Base-by-base conservation (phyloP, 164 flowering plant species). In the Aristolochia contorta region DNA sequence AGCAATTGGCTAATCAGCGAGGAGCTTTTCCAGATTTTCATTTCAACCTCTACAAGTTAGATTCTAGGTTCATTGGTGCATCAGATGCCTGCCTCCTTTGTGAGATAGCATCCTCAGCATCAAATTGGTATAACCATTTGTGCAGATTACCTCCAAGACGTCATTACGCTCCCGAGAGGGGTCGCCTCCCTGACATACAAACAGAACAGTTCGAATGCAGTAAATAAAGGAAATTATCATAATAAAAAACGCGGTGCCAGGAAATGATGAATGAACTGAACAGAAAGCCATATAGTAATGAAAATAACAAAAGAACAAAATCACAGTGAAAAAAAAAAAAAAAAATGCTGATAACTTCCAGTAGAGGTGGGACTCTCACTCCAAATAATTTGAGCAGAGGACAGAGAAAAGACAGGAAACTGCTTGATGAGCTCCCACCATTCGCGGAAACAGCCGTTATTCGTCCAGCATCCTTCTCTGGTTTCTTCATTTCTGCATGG, bases 301-400 rank as follows among this genome's bases (percentile, higher is more conserved):
- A 54, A 22, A 10, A 54, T 3, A 54, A 18, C 12, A 18, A 23
- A 54, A 54, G 41, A 54, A 27, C 6, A 54, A 22, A 23, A 22
- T 54, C 27, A 56, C 6, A 56, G 37, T 47, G 22, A 21, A 10
- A 3, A 12, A n/a, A 14, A 12, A 16, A 54, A 4, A 22, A 55
- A 27, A 55, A 55, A 3, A 15, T 25, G 16, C 32, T 25, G 18
- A 56, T 25, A 24, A 15, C 15, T 24, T 25, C n/a, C 57, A 20
- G 16, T 55, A 55, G 33, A 30, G 21, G 12, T 15, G 20, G 18
- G n/a, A n/a, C n/a, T n/a, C 58, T 30, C 8, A 56, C 58, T 15
- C 41, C 68, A 67, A 83, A 76, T 57, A 83, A 77, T 66, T 71
- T 83, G 65, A 83, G 88, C 74, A 83, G 54, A 14, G 85, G 88